These are phyloP conservation scores for Brassica juncea DNA, from an alignment of 345 rosid genomes.

Conservation along the genomic window DNA sequence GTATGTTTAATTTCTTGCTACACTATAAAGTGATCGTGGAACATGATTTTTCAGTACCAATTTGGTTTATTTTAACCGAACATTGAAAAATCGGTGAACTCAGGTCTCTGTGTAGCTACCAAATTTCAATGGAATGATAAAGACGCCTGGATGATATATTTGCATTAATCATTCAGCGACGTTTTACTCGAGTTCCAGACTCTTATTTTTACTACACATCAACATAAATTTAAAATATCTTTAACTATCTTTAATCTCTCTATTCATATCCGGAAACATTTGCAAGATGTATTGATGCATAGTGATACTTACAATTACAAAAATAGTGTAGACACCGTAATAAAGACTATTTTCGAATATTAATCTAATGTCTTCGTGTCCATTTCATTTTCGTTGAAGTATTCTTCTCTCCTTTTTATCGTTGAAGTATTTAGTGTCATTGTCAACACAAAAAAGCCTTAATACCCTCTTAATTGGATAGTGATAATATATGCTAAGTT, in stretches of 20 bases:
- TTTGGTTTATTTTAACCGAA: neutral
- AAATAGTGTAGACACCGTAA: neutral
- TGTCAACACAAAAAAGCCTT: neutral
- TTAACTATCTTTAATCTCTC: neutral
- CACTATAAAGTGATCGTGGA: neutral
- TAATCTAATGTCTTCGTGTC: neutral
- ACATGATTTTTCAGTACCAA: neutral
- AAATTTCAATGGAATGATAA: slow-evolving; percentile 16
- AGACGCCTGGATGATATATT: neutral
- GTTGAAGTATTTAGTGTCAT: neutral
- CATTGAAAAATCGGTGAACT: neutral
- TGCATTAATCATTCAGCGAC: neutral
- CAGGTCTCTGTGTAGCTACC: slow-evolving; percentile 10
- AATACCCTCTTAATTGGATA: neutral
- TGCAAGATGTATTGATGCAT: neutral
- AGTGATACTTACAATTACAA: neutral
- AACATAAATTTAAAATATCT: neutral
- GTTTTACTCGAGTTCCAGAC: neutral
- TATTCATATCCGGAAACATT: neutral
- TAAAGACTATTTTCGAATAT: neutral
- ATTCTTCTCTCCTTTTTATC: neutral
- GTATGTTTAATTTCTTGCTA: neutral
- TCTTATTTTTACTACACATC: neutral
- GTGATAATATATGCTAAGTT: neutral
- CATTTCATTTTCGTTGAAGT: neutral